Conservation (phyloP, 176 grass and related monocot genomes). For the Bolboschoenus planiculmis region DNA sequence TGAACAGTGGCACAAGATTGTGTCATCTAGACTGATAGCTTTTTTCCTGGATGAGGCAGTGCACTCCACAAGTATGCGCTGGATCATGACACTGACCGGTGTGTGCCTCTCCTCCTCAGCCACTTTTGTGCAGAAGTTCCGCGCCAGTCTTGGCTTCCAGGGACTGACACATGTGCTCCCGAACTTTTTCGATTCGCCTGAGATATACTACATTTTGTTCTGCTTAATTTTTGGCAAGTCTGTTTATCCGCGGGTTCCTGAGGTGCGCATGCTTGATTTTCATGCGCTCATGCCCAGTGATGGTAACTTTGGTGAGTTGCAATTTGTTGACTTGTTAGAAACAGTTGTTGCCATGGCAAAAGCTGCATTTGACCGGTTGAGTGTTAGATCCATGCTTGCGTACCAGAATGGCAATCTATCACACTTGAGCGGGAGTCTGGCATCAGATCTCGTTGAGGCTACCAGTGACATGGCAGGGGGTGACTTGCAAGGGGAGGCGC, state of each 20-base stretch:
- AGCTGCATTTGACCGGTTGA: conserved; percentile 87
- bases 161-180: conserved; percentile 73
- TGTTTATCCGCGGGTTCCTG: conserved; percentile 92
- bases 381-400: conserved; percentile 84
- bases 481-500: conserved; percentile 94
- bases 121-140: conserved; percentile 82
- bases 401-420: conserved; percentile 86
- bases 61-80: conserved; percentile 97
- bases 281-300: conserved; percentile 93
- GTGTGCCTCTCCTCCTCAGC: conserved; percentile 87
- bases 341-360: conserved; percentile 83
- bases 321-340: conserved; percentile 95
- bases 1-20: conserved; percentile 99
- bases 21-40: conserved; percentile 82
- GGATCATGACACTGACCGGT: conserved; percentile 94
- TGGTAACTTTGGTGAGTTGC: conserved; percentile 89
- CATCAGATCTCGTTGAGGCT: conserved; percentile 73
- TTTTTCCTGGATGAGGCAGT: conserved; percentile 99
- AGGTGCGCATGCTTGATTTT: conserved; percentile 99
- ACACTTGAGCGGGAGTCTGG: conserved; percentile 75
- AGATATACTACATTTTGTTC: conserved; percentile 99
- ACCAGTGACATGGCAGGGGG: conserved; percentile 47
- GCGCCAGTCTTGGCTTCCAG: conserved; percentile 75
- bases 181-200: conserved; percentile 93
- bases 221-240: conserved; percentile 94